phyloP scores from a whole-genome alignment of 345 rosid genomes.

The Mallotus nudiflorus region DNA sequence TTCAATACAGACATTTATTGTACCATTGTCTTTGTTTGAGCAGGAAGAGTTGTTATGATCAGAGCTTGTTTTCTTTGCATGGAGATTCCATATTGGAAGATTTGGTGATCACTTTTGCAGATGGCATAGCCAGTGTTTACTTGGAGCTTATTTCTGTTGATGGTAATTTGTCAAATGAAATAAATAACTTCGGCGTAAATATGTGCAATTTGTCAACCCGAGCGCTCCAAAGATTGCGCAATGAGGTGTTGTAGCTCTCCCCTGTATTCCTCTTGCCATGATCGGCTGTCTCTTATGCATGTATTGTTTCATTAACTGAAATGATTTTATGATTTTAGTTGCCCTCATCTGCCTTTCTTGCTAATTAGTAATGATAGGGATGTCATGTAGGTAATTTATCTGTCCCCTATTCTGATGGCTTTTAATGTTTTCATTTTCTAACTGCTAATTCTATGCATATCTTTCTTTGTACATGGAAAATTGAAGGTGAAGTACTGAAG shows the following conservation, averaged over 20 bases:
- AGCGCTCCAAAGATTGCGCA: constrained; percentile 79
- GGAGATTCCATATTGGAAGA: constrained; percentile 84
- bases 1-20: constrained; percentile 8
- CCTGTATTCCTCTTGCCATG: not conserved
- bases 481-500: too few species aligned
- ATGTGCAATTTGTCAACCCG: constrained; percentile 81
- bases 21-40: constrained; percentile 16
- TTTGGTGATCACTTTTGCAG: constrained; percentile 79
- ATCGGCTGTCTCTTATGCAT: not conserved
- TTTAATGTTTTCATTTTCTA: too few species aligned
- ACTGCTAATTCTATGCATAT: too few species aligned
- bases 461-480: too few species aligned
- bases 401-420: not conserved
- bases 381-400: not conserved
- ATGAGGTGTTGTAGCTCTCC: constrained; percentile 55
- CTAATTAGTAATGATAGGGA: not conserved
- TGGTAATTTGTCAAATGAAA: constrained; percentile 63
- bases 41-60: constrained; percentile 61
- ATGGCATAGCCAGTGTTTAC: constrained; percentile 76
- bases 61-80: constrained; percentile 49
- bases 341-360: not conserved
- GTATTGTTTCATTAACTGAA: not conserved
- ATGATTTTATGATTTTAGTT: not conserved
- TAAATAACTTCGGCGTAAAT: constrained; percentile 49
- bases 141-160: constrained; percentile 93